Percentiles rank a stretch among this genome's conserved stretches.
Conservation (phyloP, 2,329 filamentous ascomycete species). For the Aspergillus novofumigatus region DNA sequence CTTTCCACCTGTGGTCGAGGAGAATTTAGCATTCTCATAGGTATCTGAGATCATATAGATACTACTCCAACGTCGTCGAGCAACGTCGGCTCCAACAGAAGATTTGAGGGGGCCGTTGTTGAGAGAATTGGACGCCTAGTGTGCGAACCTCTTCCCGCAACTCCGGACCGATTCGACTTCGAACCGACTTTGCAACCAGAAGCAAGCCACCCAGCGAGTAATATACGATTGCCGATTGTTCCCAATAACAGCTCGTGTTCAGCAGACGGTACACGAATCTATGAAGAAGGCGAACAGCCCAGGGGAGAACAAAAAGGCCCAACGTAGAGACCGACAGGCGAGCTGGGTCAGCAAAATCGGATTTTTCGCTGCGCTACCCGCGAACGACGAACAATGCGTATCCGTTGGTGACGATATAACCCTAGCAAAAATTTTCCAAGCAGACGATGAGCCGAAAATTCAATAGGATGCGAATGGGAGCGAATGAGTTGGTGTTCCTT, state of each 20-base stretch:
- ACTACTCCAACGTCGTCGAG: slow-evolving; percentile 28
- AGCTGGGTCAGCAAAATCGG: slow-evolving; percentile 19
- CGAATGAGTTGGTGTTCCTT: slow-evolving; percentile 6
- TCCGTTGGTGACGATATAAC: neutral
- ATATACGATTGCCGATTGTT: neutral
- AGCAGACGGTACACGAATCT: slow-evolving; percentile 1
- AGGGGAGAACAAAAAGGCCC: slow-evolving; percentile 7
- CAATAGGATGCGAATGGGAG: neutral
- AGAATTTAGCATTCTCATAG: slow-evolving; percentile 40
- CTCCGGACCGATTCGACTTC: neutral
- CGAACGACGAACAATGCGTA: slow-evolving; percentile 3
- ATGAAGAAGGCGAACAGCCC: slow-evolving; percentile 9
- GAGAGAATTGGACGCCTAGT: neutral
- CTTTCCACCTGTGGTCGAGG: slow-evolving; percentile 37
- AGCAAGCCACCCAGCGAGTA: neutral
- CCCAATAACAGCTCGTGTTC: neutral
- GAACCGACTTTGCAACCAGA: neutral
- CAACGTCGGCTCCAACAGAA: slow-evolving; percentile 26
- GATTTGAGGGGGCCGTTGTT: neutral
- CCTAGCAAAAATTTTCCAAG: neutral
- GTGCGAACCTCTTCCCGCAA: neutral
- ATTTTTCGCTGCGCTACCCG: slow-evolving; percentile 13
- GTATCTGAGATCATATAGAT: slow-evolving; percentile 39
- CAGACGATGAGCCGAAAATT: slow-evolving; percentile 3
- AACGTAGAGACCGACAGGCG: slow-evolving; percentile 19